phyloP scores from a whole-genome alignment of 495 filamentous ascomycete species.

The Echria macrotheca region DNA sequence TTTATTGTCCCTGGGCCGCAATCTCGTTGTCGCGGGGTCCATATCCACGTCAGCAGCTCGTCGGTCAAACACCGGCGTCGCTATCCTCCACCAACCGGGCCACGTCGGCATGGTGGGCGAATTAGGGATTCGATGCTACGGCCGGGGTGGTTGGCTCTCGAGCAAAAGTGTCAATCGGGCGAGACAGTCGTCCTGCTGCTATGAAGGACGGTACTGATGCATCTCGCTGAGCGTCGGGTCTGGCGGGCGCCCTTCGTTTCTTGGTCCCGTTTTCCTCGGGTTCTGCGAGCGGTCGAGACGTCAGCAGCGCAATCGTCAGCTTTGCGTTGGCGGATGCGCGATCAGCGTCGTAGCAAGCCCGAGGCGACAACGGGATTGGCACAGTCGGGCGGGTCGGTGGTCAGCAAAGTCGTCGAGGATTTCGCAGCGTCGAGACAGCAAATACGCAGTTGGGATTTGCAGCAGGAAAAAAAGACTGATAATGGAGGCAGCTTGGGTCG shows the following conservation, averaged over 20 bases:
- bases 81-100: conserved; percentile 16
- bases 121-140: not conserved
- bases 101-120: conserved; percentile 2
- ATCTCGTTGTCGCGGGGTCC: conserved; percentile 1
- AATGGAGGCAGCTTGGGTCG: no score
- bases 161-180: conserved; percentile 10
- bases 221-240: conserved; percentile 12
- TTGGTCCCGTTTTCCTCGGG: no score
- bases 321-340: not conserved
- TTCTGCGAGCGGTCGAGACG: not conserved
- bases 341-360: not conserved
- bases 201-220: conserved; percentile 16
- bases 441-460: no score
- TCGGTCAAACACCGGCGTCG: conserved; percentile 7
- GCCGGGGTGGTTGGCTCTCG: not conserved
- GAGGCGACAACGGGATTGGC: not conserved
- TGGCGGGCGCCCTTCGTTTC: not conserved
- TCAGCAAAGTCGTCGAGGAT: no score
- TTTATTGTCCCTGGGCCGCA: conserved; percentile 1
- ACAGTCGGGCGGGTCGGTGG: no score
- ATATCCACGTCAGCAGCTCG: not conserved
- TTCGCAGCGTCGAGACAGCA: no score
- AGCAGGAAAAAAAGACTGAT: no score
- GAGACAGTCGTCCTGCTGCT: conserved; percentile 15
- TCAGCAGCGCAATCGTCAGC: conserved; percentile 10